Conservation (phyloP, 345 rosid genomes). For the Raphanus raphanistrum region DNA sequence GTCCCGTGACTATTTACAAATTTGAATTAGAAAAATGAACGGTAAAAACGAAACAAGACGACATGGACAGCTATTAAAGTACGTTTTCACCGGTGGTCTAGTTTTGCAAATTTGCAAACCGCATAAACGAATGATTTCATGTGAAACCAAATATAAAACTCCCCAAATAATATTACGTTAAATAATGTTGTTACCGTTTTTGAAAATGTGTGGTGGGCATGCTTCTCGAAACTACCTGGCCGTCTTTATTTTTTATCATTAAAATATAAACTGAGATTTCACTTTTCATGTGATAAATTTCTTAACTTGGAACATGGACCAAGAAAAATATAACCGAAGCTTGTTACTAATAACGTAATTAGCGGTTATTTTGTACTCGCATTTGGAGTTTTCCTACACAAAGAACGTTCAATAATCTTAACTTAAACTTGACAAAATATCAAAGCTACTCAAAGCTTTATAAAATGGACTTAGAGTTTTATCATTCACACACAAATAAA, state of each 20-base stretch:
- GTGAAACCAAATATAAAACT: neutral
- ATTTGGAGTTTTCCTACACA: conserved; percentile 31
- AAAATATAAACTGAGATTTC: conserved; percentile 11
- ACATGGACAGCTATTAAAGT: conserved; percentile 12
- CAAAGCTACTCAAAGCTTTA: conserved; percentile 7
- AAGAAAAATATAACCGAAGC: conserved; percentile 27
- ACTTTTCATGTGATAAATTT: conserved; percentile 5
- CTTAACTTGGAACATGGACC: conserved; percentile 14
- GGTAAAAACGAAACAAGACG: conserved; percentile 13
- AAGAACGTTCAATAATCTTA: conserved; percentile 21
- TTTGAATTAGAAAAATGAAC: neutral
- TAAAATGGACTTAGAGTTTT: neutral
- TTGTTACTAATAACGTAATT: conserved; percentile 2
- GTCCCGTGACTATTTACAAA: neutral
- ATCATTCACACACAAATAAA: neutral
- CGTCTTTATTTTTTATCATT: conserved; percentile 12
- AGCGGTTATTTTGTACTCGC: conserved; percentile 25
- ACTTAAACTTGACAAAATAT: conserved; percentile 3
- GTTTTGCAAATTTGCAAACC: conserved; percentile 3
- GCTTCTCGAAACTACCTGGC: conserved; percentile 26
- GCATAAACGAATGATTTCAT: conserved; percentile 4
- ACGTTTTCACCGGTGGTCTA: conserved; percentile 15
- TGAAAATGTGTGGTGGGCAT: conserved; percentile 33
- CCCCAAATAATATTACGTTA: neutral
- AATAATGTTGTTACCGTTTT: neutral